These are phyloP conservation scores for Diaporthe australafricana DNA, from an alignment of 2,329 filamentous ascomycete species.

Conservation along the genomic window DNA sequence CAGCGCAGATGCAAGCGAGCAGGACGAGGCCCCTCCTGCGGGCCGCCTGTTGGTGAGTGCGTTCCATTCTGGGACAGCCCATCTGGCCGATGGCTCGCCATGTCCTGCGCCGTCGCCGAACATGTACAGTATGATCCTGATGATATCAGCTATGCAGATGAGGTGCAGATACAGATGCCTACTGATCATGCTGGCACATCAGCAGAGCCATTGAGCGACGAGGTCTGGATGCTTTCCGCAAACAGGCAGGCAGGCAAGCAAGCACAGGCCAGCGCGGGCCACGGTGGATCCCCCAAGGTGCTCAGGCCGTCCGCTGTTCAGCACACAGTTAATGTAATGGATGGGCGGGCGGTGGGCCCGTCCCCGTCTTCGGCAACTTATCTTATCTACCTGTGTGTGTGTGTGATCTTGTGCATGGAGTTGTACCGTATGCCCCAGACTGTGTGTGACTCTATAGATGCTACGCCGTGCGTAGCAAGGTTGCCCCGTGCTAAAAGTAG, in stretches of 20 bases:
- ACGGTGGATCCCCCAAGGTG: slow-evolving; percentile 23
- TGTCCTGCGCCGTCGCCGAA: neutral
- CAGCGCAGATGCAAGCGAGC: slow-evolving; percentile 20
- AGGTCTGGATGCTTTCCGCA: slow-evolving; percentile 5
- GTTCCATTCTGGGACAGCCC: slow-evolving; percentile 29
- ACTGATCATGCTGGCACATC: slow-evolving; percentile 35
- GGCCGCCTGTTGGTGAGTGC: slow-evolving; percentile 27
- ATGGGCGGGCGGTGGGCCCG: neutral
- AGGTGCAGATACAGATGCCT: slow-evolving; percentile 13
- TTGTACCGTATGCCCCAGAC: slow-evolving; percentile 10
- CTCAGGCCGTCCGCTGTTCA: neutral
- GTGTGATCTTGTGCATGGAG: slow-evolving; percentile 3
- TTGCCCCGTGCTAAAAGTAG: slow-evolving; percentile 17
- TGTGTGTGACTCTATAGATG: slow-evolving; percentile 16
- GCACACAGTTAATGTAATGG: slow-evolving; percentile 2
- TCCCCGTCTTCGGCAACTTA: slow-evolving; percentile 32
- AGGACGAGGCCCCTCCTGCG: neutral
- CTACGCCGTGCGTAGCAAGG: slow-evolving; percentile 12
- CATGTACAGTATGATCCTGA: slow-evolving; percentile 16
- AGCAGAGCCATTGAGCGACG: slow-evolving; percentile 17
- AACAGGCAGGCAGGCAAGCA: neutral
- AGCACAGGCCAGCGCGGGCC: slow-evolving; percentile 16
- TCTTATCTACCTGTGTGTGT: slow-evolving; percentile 29
- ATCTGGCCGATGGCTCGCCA: neutral
- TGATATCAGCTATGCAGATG: slow-evolving; percentile 35